Evolutionary conservation across 176 grass and related monocot genomes (phyloP).

Genomic region (Oryza nivara): DNA sequence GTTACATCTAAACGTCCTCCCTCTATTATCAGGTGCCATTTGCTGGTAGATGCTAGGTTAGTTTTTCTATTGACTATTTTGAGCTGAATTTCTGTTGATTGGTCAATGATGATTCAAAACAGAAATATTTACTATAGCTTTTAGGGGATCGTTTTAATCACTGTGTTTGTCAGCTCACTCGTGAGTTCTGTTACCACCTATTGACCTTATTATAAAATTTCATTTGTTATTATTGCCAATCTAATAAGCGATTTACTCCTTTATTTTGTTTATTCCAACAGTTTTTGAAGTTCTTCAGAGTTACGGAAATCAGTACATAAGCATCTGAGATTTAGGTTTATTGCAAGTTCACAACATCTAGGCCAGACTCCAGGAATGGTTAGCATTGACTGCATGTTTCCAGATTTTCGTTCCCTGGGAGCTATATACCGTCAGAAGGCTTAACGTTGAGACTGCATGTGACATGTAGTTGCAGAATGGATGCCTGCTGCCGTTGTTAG

Average conservation of each 20-base stretch:
- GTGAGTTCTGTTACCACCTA: background rate
- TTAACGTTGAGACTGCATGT: background rate
- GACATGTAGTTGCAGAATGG: background rate
- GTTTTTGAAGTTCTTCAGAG: constrained; percentile 5
- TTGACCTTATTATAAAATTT: constrained; percentile 4
- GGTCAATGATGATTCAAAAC: constrained; percentile 28
- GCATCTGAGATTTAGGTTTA: constrained; percentile 1
- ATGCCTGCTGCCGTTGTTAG: background rate
- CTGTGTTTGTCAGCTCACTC: background rate
- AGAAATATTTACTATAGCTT: background rate
- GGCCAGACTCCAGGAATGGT: background rate
- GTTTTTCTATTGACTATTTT: background rate
- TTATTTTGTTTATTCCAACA: constrained; percentile 30
- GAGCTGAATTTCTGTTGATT: constrained; percentile 22
- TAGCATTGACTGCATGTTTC: background rate
- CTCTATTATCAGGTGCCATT: background rate
- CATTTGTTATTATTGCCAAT: background rate
- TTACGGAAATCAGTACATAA: constrained; percentile 28
- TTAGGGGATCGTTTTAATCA: background rate
- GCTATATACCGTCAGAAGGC: background rate
- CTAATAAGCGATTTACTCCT: background rate
- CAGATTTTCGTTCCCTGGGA: constrained; percentile 17
- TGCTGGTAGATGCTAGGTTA: background rate
- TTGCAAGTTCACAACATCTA: background rate
- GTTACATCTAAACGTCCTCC: background rate